Percentiles rank a stretch among this genome's conserved stretches.
phyloP scores from a whole-genome alignment of 2,329 filamentous ascomycete genomes.

The Trichoderma sp. region DNA sequence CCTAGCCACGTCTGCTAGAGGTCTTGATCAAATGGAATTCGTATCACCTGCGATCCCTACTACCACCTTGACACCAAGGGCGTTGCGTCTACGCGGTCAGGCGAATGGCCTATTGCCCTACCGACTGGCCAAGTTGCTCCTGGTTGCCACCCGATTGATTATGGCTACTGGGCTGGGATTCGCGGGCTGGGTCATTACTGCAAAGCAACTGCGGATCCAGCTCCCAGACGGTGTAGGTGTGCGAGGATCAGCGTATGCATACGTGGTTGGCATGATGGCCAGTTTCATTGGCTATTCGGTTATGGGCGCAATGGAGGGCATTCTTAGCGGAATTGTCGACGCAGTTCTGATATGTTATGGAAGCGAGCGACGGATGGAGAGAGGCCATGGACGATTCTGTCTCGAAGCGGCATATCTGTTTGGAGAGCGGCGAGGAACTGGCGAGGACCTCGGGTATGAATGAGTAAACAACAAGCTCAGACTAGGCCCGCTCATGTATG shows the following conservation, averaged over 20 bases:
- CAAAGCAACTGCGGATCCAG: constrained; percentile 70
- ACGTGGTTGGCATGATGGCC: constrained; percentile 88
- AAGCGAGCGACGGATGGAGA: constrained; percentile 74
- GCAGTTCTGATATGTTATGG: constrained; percentile 92
- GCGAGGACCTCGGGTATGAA: constrained; percentile 33
- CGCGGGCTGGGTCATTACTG: constrained; percentile 94
- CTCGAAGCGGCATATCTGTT: constrained; percentile 89
- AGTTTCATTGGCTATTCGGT: constrained; percentile 95
- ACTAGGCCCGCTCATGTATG: not conserved
- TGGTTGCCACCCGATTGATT: constrained; percentile 87
- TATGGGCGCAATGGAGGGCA: constrained; percentile 85
- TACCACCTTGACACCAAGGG: constrained; percentile 65
- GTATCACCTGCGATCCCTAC: constrained; percentile 72
- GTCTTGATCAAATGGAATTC: constrained; percentile 79
- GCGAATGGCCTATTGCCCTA: constrained; percentile 74
- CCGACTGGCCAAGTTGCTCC: constrained; percentile 83
- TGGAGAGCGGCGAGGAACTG: constrained; percentile 57
- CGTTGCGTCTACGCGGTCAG: constrained; percentile 46
- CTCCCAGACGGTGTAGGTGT: constrained; percentile 55
- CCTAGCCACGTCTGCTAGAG: constrained; percentile 73
- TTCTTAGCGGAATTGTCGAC: constrained; percentile 83
- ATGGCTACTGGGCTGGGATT: constrained; percentile 90
- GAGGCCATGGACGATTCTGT: constrained; percentile 76
- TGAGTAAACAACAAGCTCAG: constrained; percentile 21
- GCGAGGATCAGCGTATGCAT: constrained; percentile 87